Base-by-base conservation (phyloP, 106 monocot species). In the Dioscorea alata region DNA sequence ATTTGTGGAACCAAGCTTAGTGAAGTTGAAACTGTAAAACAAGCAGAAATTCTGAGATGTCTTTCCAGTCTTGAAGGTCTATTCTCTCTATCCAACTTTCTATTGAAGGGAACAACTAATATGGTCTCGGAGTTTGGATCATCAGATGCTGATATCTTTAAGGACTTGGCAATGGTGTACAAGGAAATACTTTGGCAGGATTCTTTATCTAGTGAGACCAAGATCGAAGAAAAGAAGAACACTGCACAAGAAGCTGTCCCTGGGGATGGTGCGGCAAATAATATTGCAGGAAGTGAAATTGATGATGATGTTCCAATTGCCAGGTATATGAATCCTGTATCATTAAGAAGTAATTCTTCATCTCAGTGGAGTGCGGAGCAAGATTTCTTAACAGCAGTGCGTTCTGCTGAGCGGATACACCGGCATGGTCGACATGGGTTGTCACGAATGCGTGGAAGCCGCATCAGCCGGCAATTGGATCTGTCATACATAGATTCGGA, bases 51-150 rank as follows among this genome's bases (percentile, higher is more conserved):
- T 21, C 49, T 86, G 73, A 86, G 64, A 71, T 75, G 64, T 60
- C 78, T 90, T 68, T 81, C 80, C 31, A 64, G 65, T 59, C 65
- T 90, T 22, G 86, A 86, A 68, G 90, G 80, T 4, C 28, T 90
- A 15, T 69, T 90, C 64, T 80, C 81, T 57, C 83, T 90, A 33
- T 73, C 73, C 22, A 83, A 63, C 71, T 76, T 80, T 90, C 73
- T 86, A 32, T 83, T 86, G 75, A 90, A 90, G 71, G 80, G 82
- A 57, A 77, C 80, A 31, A 80, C 73, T 54, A 60, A 67, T 32
- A 82, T 90, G 80, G 23, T 74, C n/a, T 73, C 83, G n/a, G 90
- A 90, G 74, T 67, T 90, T 60, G 86, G 83, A 42, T 77, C 85
- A 74, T 68, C 69, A 25, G 86, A 90, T 75, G 83, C 75, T 70